phyloP scores from a whole-genome alignment of 331 rosid genomes.

The Pyrus hybrid region DNA sequence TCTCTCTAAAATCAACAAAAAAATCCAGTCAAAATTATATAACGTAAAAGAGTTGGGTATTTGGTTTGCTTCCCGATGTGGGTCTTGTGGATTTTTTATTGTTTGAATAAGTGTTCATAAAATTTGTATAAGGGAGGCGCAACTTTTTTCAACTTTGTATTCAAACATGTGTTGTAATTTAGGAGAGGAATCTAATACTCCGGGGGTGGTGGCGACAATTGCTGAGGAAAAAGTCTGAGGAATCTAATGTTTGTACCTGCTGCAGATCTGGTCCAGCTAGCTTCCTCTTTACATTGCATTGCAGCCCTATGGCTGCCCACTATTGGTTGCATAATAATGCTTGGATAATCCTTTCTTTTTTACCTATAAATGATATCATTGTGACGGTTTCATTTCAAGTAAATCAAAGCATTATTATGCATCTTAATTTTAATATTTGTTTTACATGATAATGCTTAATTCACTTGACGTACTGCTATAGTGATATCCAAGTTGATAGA shows the following conservation, averaged over 20 bases:
- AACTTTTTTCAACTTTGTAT: conserved; percentile 12
- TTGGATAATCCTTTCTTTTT: neutral
- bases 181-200: conserved; percentile 29
- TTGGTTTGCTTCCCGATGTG: conserved; percentile 26
- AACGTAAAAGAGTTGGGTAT: neutral
- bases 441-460: neutral
- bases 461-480: too few species aligned
- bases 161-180: neutral
- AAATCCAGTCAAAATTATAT: too few species aligned
- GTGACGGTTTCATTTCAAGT: too few species aligned
- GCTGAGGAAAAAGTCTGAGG: too few species aligned
- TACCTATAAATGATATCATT: too few species aligned
- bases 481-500: too few species aligned
- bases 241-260: conserved; percentile 7
- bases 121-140: neutral
- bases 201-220: neutral
- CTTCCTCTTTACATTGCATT: neutral
- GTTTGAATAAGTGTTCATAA: conserved; percentile 1
- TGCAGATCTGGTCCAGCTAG: conserved; percentile 33
- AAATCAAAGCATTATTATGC: neutral
- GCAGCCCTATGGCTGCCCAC: neutral
- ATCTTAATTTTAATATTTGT: too few species aligned
- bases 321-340: neutral
- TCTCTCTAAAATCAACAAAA: too few species aligned
- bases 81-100: conserved; percentile 12